Evolutionary conservation across 768 basidiomycete genomes (phyloP), one percentile per base, ranked within the genome.

Genomic region (Mycena belliarum): DNA sequence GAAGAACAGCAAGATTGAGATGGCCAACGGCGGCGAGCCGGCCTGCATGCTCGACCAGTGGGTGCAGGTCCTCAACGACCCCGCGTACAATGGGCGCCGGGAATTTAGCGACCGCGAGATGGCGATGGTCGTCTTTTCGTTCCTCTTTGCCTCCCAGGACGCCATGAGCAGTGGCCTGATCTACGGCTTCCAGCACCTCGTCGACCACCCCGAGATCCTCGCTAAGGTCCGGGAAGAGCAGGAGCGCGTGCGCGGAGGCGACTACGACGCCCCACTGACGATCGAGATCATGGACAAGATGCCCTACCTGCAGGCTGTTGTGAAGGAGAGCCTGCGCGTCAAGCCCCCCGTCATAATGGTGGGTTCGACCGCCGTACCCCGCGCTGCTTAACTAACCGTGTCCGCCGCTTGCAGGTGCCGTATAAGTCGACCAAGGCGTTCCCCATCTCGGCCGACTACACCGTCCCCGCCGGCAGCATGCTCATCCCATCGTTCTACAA

Each of bases 311-410:
- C 84, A 85, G 66, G 96, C 97, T 3, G 86, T 93, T 59, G 89
- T 98, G 60, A 96, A 94, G 75, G 97, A 98, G 77, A 91, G 90
- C 63, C 78, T 98, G 71, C 84, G 97, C 32, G 75, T 93, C 51
- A 89, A 89, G 71, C 96, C 97, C 38, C 95, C 97, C 5, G 97
- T 98, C 28, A 90, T 92, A 28, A 98, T 98, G 96, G 96, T 94
- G 61, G 59, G 76, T 69, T 6, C 48, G 51, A 15, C 46, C 10
- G 29, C 16, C 43, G 59, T 18, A 48, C 25, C 11, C 7, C 29
- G 29, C 29, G 6, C 29, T 32, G 7, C 29, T 32, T 12, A 12
- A 26, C 57, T 66, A 46, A 60, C 35, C n/a, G n/a, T n/a, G 51
- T 64, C 48, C 60, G 18, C 18, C 33, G n/a, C 33, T 14, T 49